Base-by-base conservation (phyloP, 225 moss, liverwort and hornwort species). In the Straminergon stramineum region DNA sequence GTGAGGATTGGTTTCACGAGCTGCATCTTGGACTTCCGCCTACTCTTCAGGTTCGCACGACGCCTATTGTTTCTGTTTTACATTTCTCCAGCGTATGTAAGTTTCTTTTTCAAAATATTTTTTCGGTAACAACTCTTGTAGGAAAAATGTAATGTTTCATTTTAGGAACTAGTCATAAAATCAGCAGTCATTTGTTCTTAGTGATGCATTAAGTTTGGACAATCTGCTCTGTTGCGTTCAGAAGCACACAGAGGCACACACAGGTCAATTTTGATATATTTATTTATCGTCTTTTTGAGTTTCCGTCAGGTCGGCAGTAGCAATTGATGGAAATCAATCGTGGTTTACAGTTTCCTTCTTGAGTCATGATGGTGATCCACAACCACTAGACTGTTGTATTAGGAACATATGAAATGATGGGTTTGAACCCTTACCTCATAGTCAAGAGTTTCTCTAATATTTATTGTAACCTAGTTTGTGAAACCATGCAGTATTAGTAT, bases 1-100 rank as follows among this genome's bases (percentile, higher is more conserved):
- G 97, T 85, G 98, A 99, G 88, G 98, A 99, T 67, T 99, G 97
- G 98, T 96, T 99, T 81, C 98, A 99, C 57, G 96, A 97, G 86
- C 65, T 84, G 58, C 98, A 99, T 91, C 95, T 99, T 69, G 95
- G 94, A 55, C 94, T 99, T 45, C 90, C 96, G 35, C 84, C 94
- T 75, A 61, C 88, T 63, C 91, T 94, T 81, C 93, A 95, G 95
- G 96, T 97, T 63, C 37, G 81, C 30, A 30, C 15, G 60, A 56
- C 45, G 80, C 75, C 83, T 68, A 15, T 58, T 60, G 64, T 55
- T 86, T 85, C 71, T 87, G 11, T 32, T 37, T 77, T 37, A 30
- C 15, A 15, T 88, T 73, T 79, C 24, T 86, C 35, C 45, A 60
- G 61, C 84, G 13, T 65, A 23, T 57, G 39, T 57, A n/a, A 45